Conservation (phyloP, 345 rosid species). For the Eucalyptus brandiana region DNA sequence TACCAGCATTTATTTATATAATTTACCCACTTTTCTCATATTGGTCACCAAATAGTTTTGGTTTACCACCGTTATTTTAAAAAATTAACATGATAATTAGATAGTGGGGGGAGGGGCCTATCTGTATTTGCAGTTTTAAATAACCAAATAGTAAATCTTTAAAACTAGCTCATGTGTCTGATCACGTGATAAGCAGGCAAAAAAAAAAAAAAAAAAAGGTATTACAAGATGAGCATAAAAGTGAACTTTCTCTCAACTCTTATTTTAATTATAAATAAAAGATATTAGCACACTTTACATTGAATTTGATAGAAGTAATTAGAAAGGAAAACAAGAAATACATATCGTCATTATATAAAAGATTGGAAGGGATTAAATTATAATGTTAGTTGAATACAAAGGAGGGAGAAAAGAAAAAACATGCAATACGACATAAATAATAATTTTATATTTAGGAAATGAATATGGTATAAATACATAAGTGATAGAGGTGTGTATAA, state of each 20-base stretch:
- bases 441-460: not conserved
- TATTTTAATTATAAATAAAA: not conserved
- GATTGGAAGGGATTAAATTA: not conserved
- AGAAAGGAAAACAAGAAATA: not conserved
- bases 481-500: rapidly evolving
- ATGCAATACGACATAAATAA: too few species aligned
- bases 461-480: not conserved
- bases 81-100: not conserved
- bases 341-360: not conserved
- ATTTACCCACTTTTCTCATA: not conserved
- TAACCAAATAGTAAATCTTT: not conserved
- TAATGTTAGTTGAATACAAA: not conserved
- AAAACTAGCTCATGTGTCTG: not conserved
- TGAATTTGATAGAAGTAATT: not conserved
- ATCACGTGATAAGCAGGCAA: too few species aligned
- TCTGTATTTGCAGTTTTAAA: not conserved
- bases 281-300: not conserved
- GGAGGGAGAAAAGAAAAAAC: not conserved
- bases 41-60: not conserved
- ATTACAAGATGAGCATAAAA: not conserved
- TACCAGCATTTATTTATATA: not conserved
- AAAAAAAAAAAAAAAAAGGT: too few species aligned
- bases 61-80: not conserved
- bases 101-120: not conserved
- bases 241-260: not conserved